Conservation (phyloP, 495 filamentous ascomycete species). For the Clohesyomyces aquaticus region DNA sequence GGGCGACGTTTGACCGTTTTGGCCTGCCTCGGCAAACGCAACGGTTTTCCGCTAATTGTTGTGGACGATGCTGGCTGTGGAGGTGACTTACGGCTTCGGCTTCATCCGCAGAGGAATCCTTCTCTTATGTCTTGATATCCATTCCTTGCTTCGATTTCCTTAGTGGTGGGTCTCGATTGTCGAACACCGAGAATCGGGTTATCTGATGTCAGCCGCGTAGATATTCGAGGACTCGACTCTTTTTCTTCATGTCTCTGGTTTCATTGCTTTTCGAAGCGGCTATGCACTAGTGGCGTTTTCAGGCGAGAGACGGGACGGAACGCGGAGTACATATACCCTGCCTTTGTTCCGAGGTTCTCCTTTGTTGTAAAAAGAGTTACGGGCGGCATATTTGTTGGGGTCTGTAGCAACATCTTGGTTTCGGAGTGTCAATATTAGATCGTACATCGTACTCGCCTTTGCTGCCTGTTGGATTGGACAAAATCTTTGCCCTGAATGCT, state of each 20-base stretch:
- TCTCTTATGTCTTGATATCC: background rate
- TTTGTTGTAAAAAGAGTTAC: background rate
- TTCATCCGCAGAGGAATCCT: background rate
- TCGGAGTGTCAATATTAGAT: background rate
- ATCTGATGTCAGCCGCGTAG: background rate
- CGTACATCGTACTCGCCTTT: too few relatives aligned
- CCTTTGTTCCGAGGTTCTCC: background rate
- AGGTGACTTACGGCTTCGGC: background rate
- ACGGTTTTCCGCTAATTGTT: background rate
- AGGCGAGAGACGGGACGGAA: background rate
- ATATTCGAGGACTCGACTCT: background rate
- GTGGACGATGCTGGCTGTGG: background rate
- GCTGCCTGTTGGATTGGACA: too few relatives aligned
- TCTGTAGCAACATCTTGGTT: background rate
- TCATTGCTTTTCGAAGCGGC: background rate
- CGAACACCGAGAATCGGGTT: background rate
- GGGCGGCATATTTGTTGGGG: background rate
- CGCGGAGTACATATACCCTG: background rate
- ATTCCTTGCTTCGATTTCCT: background rate
- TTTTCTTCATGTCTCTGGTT: background rate
- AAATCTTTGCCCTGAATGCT: too few relatives aligned
- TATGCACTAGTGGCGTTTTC: background rate
- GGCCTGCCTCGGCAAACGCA: background rate
- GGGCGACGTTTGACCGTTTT: conserved; percentile 23
- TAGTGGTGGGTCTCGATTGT: background rate